These are phyloP conservation scores for Pyricularia pennisetigena DNA, from an alignment of 2,329 filamentous ascomycete species.

Conservation along the genomic window DNA sequence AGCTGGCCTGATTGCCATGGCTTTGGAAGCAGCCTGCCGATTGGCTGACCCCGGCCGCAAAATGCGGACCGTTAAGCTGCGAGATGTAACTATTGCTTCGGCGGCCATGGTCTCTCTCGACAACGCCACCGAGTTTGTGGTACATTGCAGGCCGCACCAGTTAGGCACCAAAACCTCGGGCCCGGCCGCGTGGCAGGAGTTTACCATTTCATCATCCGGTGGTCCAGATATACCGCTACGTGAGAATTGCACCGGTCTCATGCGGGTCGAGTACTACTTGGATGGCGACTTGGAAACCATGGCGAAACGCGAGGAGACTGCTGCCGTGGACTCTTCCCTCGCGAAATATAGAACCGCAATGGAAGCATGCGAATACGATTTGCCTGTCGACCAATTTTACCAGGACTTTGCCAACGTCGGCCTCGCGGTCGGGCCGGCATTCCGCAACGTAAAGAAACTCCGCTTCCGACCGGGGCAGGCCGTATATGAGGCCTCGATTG, in stretches of 20 bases:
- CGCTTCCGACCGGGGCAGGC: not conserved
- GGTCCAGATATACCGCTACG: not conserved
- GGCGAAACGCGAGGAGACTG: not conserved
- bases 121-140: slow-evolving; percentile 13
- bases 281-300: not conserved
- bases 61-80: slow-evolving; percentile 7
- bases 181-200: slow-evolving; percentile 8
- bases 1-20: slow-evolving; percentile 3
- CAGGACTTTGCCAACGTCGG: not conserved
- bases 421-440: not conserved
- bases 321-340: not conserved
- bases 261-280: slow-evolving; percentile 6
- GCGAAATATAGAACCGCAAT: not conserved
- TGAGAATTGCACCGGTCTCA: slow-evolving; percentile 8
- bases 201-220: slow-evolving; percentile 9
- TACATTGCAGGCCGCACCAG: slow-evolving; percentile 7
- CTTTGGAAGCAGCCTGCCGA: slow-evolving; percentile 4
- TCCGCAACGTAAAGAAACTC: not conserved
- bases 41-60: slow-evolving; percentile 16
- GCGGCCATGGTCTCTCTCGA: slow-evolving; percentile 25
- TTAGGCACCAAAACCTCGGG: not conserved
- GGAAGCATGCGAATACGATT: not conserved
- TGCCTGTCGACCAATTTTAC: not conserved
- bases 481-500: not conserved
- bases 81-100: slow-evolving; percentile 19